A percentile compares a stretch with the other conserved stretches of the same genome.
Conservation (phyloP, 1,284 basidiomycete species). For the Meira miltonrushii region DNA sequence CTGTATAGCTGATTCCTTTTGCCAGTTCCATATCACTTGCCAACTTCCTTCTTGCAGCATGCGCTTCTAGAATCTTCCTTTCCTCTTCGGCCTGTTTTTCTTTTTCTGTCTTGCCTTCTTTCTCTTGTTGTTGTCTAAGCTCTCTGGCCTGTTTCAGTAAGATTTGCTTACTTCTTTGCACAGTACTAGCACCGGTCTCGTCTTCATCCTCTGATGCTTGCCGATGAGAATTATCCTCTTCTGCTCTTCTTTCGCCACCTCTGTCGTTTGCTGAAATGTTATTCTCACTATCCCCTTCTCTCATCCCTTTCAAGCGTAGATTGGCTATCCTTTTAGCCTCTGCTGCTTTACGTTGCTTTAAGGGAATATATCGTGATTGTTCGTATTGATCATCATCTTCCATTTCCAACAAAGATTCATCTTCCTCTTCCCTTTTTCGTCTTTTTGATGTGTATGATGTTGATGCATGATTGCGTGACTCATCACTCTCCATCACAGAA, state of each 20-base stretch:
- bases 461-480: too few species aligned
- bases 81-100: constrained; percentile 84
- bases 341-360: constrained; percentile 75
- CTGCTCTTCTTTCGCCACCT: constrained; percentile 55
- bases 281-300: neutral
- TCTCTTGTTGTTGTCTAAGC: constrained; percentile 68
- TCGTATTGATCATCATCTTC: constrained; percentile 61
- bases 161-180: constrained; percentile 62
- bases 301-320: neutral
- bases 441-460: constrained; percentile 5
- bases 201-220: constrained; percentile 62
- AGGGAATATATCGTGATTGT: constrained; percentile 73
- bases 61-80: constrained; percentile 81
- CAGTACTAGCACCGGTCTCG: constrained; percentile 51
- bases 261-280: neutral
- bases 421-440: constrained; percentile 9
- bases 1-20: constrained; percentile 82
- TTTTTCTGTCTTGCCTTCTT: constrained; percentile 66
- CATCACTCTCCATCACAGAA: too few species aligned
- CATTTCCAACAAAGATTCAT: constrained; percentile 44
- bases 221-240: constrained; percentile 52
- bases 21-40: constrained; percentile 88
- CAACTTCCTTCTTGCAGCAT: constrained; percentile 81
- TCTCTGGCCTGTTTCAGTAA: constrained; percentile 54
- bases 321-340: constrained; percentile 53